Conservation (phyloP, 768 basidiomycete genomes). For the Mycena chlorophos region DNA sequence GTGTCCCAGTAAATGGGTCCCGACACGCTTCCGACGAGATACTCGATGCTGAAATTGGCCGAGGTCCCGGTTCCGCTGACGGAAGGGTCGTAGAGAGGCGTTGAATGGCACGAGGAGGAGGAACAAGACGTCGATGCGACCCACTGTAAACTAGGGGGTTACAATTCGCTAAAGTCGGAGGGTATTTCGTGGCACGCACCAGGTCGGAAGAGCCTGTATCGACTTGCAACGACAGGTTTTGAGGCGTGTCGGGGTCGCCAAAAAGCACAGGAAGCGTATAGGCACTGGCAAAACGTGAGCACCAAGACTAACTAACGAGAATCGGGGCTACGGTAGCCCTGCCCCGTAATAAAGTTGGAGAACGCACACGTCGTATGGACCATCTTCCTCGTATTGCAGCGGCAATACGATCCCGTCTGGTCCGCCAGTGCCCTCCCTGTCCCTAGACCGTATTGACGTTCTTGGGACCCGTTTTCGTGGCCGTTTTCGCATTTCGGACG, state of each 20-base stretch:
- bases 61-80: constrained; percentile 43
- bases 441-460: neutral
- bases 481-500: neutral
- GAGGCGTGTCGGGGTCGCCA: constrained; percentile 42
- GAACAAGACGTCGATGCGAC: constrained; percentile 67
- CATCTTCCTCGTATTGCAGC: constrained; percentile 54
- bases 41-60: constrained; percentile 49
- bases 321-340: constrained; percentile 15
- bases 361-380: constrained; percentile 62
- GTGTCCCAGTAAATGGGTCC: constrained; percentile 75
- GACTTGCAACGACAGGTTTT: constrained; percentile 65
- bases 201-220: constrained; percentile 85
- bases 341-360: constrained; percentile 2
- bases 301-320: constrained; percentile 2
- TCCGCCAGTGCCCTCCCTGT: constrained; percentile 45
- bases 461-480: neutral
- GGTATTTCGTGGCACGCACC: too few relatives aligned
- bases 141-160: constrained; percentile 51
- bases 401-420: constrained; percentile 57
- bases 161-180: constrained; percentile 1
- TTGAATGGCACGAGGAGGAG: constrained; percentile 49
- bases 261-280: constrained; percentile 65
- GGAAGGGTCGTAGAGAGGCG: constrained; percentile 57
- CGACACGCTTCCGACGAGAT: constrained; percentile 56
- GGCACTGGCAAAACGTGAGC: constrained; percentile 40